Conservation (phyloP, 2,329 filamentous ascomycete genomes). For the Talaromyces piceae region DNA sequence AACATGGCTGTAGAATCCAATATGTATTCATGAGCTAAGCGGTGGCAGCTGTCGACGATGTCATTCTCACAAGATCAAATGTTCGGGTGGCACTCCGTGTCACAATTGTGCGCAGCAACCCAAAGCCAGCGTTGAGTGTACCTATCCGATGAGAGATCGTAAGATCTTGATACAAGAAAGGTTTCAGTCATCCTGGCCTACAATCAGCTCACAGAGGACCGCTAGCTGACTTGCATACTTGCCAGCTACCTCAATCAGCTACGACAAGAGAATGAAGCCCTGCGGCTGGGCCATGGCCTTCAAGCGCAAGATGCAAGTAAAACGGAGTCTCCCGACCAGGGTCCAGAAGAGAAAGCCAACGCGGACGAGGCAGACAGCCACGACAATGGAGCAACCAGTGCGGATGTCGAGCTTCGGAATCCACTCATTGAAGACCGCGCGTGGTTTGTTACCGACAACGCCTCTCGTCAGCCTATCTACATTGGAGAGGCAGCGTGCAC, state of each 20-base stretch:
- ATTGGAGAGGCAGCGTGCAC: slow-evolving; percentile 13
- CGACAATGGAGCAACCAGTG: background rate
- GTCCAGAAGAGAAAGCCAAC: background rate
- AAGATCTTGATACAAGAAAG: slow-evolving; percentile 12
- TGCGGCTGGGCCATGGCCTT: background rate
- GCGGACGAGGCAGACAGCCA: background rate
- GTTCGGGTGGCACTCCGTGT: slow-evolving; percentile 11
- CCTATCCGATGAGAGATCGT: slow-evolving; percentile 11
- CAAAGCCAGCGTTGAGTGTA: slow-evolving; percentile 9
- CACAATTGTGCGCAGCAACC: slow-evolving; percentile 10
- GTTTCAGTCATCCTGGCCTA: background rate
- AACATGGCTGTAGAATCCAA: background rate
- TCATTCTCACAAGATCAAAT: slow-evolving; percentile 12
- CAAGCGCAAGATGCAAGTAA: slow-evolving; percentile 3
- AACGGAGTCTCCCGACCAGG: background rate
- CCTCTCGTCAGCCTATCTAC: slow-evolving; percentile 12
- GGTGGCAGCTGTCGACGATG: slow-evolving; percentile 11
- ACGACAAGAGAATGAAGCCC: slow-evolving; percentile 8
- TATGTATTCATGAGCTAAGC: background rate
- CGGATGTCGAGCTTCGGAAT: slow-evolving; percentile 11
- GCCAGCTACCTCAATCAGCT: slow-evolving; percentile 10
- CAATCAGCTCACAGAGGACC: background rate
- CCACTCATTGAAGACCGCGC: slow-evolving; percentile 13
- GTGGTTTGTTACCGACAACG: slow-evolving; percentile 13
- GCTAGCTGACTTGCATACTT: background rate